Percentiles rank a stretch among this genome's conserved stretches.
Evolutionary conservation across 2,329 filamentous ascomycete species (phyloP).

Genomic region (Xylaria hypoxylon): DNA sequence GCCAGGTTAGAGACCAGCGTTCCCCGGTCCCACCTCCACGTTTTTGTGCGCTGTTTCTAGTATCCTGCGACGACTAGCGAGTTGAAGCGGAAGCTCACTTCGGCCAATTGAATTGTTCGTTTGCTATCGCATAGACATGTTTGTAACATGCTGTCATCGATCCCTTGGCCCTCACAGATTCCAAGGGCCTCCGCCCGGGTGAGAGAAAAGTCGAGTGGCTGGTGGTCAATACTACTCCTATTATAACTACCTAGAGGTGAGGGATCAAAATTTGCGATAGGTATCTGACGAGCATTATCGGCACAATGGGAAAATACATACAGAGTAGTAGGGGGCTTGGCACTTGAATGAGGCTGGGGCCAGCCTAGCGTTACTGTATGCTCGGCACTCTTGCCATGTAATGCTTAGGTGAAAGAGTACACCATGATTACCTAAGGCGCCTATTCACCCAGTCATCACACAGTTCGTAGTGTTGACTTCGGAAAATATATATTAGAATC

Average conservation of each 20-base stretch:
- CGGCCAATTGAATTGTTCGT: conserved; percentile 21
- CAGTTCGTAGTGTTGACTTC: conserved; percentile 7
- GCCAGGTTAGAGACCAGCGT: conserved; percentile 38
- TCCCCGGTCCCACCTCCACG: conserved; percentile 39
- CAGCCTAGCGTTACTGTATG: conserved; percentile 27
- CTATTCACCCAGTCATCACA: conserved; percentile 35
- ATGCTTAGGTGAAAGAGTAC: conserved; percentile 24
- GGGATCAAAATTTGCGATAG: conserved; percentile 16
- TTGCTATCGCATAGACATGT: conserved; percentile 27
- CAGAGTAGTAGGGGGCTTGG: conserved; percentile 27
- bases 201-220: conserved; percentile 35
- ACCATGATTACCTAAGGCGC: conserved; percentile 27
- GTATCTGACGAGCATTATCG: conserved; percentile 28
- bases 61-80: conserved; percentile 31
- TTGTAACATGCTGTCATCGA: conserved; percentile 29
- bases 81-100: conserved; percentile 25
- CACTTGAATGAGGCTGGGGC: conserved; percentile 34
- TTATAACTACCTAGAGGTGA: conserved; percentile 28
- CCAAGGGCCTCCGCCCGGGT: conserved; percentile 21
- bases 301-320: conserved; percentile 32
- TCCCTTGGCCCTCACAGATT: conserved; percentile 14
- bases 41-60: conserved; percentile 39
- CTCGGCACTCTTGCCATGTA: conserved; percentile 36
- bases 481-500: conserved; percentile 26
- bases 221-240: conserved; percentile 28